These are phyloP conservation scores for Dioszegia crocea DNA, from an alignment of 768 basidiomycete species.

Conservation along the genomic window DNA sequence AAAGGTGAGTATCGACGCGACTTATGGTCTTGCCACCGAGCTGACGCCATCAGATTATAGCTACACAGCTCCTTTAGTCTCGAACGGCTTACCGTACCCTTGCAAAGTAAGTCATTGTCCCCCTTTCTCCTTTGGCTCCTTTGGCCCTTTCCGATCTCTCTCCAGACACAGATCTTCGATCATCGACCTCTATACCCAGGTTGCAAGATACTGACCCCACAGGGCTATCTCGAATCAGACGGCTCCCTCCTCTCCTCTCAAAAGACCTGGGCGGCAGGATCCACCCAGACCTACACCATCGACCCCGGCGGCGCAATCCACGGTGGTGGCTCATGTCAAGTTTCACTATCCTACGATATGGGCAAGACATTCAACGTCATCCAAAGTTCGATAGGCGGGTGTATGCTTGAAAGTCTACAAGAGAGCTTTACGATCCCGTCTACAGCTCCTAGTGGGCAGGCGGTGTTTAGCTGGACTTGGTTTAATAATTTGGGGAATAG, in stretches of 20 bases:
- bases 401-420: conserved; percentile 38
- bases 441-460: conserved; percentile 44
- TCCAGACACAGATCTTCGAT: too few species aligned
- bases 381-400: conserved; percentile 48
- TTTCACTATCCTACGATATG: conserved; percentile 51
- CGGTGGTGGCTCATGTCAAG: conserved; percentile 51
- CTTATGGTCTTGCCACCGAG: background rate
- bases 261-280: conserved; percentile 45
- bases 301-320: conserved; percentile 46
- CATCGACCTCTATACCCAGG: too few species aligned
- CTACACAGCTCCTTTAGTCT: conserved; percentile 45
- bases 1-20: conserved; percentile 17
- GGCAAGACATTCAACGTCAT: conserved; percentile 52
- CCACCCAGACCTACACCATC: conserved; percentile 36
- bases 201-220: background rate
- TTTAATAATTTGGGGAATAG: conserved; percentile 50
- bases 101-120: conserved; percentile 45
- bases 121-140: too few species aligned
- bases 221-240: conserved; percentile 38
- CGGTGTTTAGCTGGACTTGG: conserved; percentile 52
- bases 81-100: conserved; percentile 45
- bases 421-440: conserved; percentile 44
- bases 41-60: conserved; percentile 46
- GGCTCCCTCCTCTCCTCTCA: conserved; percentile 36
- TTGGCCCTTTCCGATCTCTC: too few species aligned